phyloP scores from a whole-genome alignment of 768 basidiomycete genomes.

The Leccinum broughii region DNA sequence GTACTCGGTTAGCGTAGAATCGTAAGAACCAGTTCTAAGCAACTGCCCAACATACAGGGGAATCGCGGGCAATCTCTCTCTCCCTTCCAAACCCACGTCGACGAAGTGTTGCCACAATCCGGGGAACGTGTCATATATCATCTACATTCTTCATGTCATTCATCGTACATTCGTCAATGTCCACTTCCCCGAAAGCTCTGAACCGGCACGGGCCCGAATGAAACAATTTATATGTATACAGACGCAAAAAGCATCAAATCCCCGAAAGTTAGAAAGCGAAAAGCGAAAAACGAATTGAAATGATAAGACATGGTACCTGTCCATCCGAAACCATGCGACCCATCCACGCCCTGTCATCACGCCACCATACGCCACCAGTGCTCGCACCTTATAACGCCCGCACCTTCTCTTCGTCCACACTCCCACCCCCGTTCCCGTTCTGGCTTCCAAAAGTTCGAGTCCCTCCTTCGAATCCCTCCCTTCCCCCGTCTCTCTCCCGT shows the following conservation, averaged over 20 bases:
- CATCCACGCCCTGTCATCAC: neutral
- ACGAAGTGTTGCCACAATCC: neutral
- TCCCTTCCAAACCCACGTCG: neutral
- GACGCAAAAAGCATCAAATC: neutral
- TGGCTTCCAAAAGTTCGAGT: neutral
- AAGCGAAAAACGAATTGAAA: neutral
- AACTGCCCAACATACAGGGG: too few relatives aligned
- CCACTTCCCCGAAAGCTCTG: neutral
- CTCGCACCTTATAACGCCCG: neutral
- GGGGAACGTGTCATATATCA: neutral
- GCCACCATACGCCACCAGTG: neutral
- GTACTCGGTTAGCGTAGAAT: too few relatives aligned
- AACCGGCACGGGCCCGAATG: neutral
- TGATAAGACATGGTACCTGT: constrained; percentile 9
- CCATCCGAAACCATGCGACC: neutral
- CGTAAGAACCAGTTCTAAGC: too few relatives aligned
- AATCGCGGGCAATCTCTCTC: too few relatives aligned
- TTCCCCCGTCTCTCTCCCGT: neutral
- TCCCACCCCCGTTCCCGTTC: neutral
- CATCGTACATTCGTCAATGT: neutral
- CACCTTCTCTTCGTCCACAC: neutral
- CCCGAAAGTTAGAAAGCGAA: neutral
- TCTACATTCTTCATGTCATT: neutral
- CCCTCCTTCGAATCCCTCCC: neutral
- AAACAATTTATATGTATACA: neutral